Evolutionary conservation across 2,329 filamentous ascomycete genomes (phyloP).

Genomic region (Ceratocystis cubensis): DNA sequence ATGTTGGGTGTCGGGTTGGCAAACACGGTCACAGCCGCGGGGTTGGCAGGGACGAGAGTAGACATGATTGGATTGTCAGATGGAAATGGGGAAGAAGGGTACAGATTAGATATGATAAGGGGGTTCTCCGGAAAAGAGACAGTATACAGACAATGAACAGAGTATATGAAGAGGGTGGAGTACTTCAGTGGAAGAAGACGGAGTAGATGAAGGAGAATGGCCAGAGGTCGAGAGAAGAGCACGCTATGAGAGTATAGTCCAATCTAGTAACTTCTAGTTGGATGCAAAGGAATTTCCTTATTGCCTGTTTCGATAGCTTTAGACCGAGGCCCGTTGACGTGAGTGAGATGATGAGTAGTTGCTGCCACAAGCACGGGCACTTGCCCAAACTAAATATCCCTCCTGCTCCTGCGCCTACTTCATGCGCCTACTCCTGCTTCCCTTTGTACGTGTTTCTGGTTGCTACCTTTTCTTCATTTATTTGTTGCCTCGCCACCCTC

Average conservation of each 20-base stretch:
- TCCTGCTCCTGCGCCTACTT: no score
- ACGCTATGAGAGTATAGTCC: no score
- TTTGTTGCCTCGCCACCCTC: not conserved
- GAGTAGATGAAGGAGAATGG: no score
- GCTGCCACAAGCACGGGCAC: not conserved
- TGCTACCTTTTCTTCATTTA: not conserved
- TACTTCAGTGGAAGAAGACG: no score
- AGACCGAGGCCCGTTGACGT: no score
- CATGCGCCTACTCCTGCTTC: no score
- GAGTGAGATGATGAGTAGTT: not conserved
- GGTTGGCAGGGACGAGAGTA: slow-evolving; percentile 52
- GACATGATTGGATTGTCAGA: slow-evolving; percentile 2
- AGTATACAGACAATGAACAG: not conserved
- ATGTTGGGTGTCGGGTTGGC: slow-evolving; percentile 70
- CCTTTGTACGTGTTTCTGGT: not conserved
- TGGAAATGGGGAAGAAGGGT: not conserved
- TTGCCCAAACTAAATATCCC: not conserved
- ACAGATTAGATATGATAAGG: not conserved
- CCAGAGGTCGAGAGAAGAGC: no score
- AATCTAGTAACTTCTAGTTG: no score
- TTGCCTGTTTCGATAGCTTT: not conserved
- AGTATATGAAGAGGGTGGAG: not conserved
- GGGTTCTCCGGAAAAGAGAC: not conserved
- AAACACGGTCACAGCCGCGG: slow-evolving; percentile 78
- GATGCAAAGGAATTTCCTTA: not conserved